A percentile compares a stretch with the other conserved stretches of the same genome.
These are phyloP conservation scores for Penicillium bovifimosum DNA, from an alignment of 495 filamentous ascomycete genomes.

Conservation along the genomic window DNA sequence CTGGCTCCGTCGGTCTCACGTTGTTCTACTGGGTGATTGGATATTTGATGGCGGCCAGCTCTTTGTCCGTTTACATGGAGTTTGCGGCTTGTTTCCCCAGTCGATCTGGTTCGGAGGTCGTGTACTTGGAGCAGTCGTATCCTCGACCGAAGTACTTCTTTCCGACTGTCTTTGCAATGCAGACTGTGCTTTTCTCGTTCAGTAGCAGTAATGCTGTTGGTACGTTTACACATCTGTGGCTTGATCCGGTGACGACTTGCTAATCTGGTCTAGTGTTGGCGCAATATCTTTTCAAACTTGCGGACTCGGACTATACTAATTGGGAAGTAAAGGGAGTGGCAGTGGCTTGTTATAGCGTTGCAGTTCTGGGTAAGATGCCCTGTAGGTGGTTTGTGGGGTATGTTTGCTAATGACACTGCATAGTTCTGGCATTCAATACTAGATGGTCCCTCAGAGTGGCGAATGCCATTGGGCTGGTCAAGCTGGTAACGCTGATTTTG, in stretches of 20 bases:
- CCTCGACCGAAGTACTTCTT: conserved; percentile 58
- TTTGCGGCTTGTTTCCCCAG: conserved; percentile 58
- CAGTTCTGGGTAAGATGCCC: conserved; percentile 32
- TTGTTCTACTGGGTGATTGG: conserved; percentile 60
- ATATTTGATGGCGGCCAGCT: conserved; percentile 45
- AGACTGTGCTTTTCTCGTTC: conserved; percentile 55
- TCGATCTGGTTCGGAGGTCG: conserved; percentile 58
- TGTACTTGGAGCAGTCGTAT: conserved; percentile 62
- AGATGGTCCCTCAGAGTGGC: conserved; percentile 50
- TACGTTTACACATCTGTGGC: background rate
- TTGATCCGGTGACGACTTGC: background rate
- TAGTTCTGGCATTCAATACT: conserved; percentile 49
- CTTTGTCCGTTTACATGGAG: conserved; percentile 54
- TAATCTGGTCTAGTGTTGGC: conserved; percentile 37
- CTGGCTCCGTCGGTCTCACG: conserved; percentile 54
- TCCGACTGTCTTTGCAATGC: conserved; percentile 55
- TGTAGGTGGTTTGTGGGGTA: background rate
- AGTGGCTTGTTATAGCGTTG: conserved; percentile 52
- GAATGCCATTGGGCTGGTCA: conserved; percentile 50
- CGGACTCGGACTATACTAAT: conserved; percentile 36
- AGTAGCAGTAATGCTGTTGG: conserved; percentile 56
- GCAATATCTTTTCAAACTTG: conserved; percentile 51
- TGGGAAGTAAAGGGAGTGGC: conserved; percentile 63
- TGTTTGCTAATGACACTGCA: background rate
- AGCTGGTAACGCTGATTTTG: conserved; percentile 53